Evolutionary conservation across 176 grass and related monocot species (phyloP), one percentile per base, ranked within the genome.

Genomic region (Melocanna baccifera): DNA sequence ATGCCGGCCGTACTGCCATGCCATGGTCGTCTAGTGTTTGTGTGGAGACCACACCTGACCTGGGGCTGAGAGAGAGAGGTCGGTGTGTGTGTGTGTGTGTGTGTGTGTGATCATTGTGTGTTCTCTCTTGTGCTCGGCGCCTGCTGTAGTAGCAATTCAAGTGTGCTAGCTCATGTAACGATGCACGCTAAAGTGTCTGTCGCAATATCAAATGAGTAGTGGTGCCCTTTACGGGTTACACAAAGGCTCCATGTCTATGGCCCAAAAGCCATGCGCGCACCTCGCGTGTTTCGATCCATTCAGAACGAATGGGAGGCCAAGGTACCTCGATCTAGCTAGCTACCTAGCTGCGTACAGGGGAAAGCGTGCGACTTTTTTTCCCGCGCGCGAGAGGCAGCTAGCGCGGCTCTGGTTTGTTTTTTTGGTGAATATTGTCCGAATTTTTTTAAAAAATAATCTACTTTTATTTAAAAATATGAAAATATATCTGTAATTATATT

Each of bases 311-410:
- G 72, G 55, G 88, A 51, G 2, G 69, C 8, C 30, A 51, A 5
- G 59, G 50, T 65, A 22, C 75, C 84, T 30, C 7, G 9, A 13
- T 46, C 28, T n/a, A 1, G 2, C 16, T 43, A 57, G 26, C 45
- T 12, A 36, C 4, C 46, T 58, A 55, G 64, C 53, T 73, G 67
- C 67, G 3, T 58, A 22, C 55, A 73, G 69, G 4, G 16, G 82
- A 76, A 89, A 55, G 75, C 75, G 81, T 22, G 66, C 75, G 6
- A 28, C 69, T 80, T 85, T 85, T 84, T 48, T 66, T 70, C 61
- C 22, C 30, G 66, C 67, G 75, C 84, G 56, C 22, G 58, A 1
- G 51, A 2, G 52, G 26, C 0, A 11, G 13, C 64, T 50, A 59
- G 57, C 52, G 12, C 12, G n/a, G n/a, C n/a, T n/a, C n/a, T n/a